Percentiles rank a stretch among this genome's conserved stretches.
phyloP scores from a whole-genome alignment of 2,329 filamentous ascomycete genomes.

The Aspergillus pseudonomiae region DNA sequence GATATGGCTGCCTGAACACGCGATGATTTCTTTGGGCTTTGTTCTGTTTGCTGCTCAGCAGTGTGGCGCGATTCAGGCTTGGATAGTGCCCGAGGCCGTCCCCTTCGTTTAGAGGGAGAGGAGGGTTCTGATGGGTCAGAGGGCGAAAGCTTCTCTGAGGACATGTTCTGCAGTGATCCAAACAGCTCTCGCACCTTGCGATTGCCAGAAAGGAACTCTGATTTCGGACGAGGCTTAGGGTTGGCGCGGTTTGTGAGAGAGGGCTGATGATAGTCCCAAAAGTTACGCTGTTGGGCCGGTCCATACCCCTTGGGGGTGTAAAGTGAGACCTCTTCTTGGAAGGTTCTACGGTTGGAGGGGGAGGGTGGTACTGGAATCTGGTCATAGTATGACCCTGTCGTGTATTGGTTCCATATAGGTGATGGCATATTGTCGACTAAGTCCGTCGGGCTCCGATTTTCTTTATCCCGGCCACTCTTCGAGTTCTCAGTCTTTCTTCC shows the following conservation, averaged over 20 bases:
- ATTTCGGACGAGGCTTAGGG: slow-evolving; percentile 55
- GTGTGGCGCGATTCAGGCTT: slow-evolving; percentile 39
- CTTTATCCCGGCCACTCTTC: slow-evolving; percentile 69
- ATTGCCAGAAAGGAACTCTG: slow-evolving; percentile 48
- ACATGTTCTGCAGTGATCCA: slow-evolving; percentile 29
- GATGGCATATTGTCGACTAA: slow-evolving; percentile 54
- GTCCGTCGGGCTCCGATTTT: slow-evolving; percentile 71
- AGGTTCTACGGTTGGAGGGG: slow-evolving; percentile 47
- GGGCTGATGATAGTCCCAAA: slow-evolving; percentile 56
- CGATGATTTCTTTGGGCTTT: slow-evolving; percentile 51
- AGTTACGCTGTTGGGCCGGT: slow-evolving; percentile 64
- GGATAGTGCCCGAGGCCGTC: slow-evolving; percentile 31
- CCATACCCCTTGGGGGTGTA: slow-evolving; percentile 65
- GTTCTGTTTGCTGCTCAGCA: slow-evolving; percentile 31
- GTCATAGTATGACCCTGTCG: slow-evolving; percentile 43
- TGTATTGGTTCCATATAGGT: slow-evolving; percentile 82
- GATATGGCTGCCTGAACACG: slow-evolving; percentile 68
- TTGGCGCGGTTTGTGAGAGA: slow-evolving; percentile 44
- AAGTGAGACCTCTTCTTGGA: slow-evolving; percentile 59
- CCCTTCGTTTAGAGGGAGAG: slow-evolving; percentile 21
- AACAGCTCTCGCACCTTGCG: slow-evolving; percentile 44
- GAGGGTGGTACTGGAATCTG: slow-evolving; percentile 44
- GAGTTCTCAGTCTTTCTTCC: slow-evolving; percentile 63
- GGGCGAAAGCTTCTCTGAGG: slow-evolving; percentile 27
- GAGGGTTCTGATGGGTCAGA: slow-evolving; percentile 17